Percentiles rank a stretch among this genome's conserved stretches.
phyloP scores from a whole-genome alignment of 495 filamentous ascomycete species.

The Aspergillus mulundensis region DNA sequence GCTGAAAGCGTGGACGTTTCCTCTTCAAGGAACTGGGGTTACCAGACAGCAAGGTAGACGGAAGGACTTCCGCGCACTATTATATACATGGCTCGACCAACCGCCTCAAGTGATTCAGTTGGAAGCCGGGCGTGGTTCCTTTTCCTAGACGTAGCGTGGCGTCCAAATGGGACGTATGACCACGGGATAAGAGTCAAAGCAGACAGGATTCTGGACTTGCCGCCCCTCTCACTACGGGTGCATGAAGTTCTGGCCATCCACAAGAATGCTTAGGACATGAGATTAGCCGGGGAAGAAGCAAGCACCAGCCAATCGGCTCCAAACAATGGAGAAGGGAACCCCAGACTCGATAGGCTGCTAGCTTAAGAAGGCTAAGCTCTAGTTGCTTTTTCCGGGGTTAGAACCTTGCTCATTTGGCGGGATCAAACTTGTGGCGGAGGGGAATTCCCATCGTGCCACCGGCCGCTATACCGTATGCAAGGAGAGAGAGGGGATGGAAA shows the following conservation, averaged over 20 bases:
- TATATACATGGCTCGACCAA: background rate
- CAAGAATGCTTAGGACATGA: conserved; percentile 1
- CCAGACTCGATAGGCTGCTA: conserved; percentile 10
- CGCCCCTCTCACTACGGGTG: background rate
- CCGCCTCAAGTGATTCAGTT: background rate
- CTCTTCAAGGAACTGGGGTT: background rate
- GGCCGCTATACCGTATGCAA: background rate
- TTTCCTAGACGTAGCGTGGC: background rate
- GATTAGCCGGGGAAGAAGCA: conserved; percentile 7
- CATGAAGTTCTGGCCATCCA: background rate
- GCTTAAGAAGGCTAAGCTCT: conserved; percentile 7
- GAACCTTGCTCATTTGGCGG: background rate
- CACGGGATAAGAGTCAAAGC: background rate
- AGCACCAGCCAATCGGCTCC: conserved; percentile 2
- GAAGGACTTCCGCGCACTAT: background rate
- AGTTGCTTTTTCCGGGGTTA: conserved; percentile 8
- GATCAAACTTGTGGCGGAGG: background rate
- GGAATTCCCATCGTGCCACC: background rate
- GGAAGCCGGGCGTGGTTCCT: background rate
- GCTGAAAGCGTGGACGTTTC: background rate
- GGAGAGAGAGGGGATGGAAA: background rate
- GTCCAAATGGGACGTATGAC: conserved; percentile 3
- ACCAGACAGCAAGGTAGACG: background rate
- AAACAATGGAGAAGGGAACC: background rate
- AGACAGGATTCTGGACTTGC: background rate